A percentile compares a stretch with the other conserved stretches of the same genome.
Conservation (phyloP, 805 yeast genomes). For the Jamesozyma spencerorum region DNA sequence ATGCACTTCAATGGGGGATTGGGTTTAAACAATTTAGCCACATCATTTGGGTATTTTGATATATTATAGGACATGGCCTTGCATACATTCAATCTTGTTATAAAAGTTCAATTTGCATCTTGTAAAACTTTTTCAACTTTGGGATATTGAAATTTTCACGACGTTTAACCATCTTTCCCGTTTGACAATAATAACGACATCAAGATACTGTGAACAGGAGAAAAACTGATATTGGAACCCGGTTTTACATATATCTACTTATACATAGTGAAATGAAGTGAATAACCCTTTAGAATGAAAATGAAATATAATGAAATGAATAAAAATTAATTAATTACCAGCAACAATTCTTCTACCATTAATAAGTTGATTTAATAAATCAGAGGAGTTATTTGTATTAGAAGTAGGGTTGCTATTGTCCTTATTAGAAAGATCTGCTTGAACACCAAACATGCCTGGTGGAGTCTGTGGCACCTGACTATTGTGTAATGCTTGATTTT, state of each 20-base stretch:
- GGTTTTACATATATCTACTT: neutral
- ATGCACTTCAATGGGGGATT: conserved; percentile 45
- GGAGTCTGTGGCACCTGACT: conserved; percentile 45
- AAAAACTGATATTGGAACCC: too few relatives aligned
- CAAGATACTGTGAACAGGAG: too few relatives aligned
- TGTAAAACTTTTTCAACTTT: too few relatives aligned
- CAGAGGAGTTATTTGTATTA: conserved; percentile 53
- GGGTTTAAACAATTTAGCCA: conserved; percentile 38
- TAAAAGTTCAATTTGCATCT: too few relatives aligned
- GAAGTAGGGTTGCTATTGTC: conserved; percentile 5
- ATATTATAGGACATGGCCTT: conserved; percentile 17
- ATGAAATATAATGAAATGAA: neutral
- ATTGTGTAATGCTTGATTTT: conserved; percentile 18
- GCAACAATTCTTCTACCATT: conserved; percentile 54
- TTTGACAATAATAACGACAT: too few relatives aligned
- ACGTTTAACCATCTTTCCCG: too few relatives aligned
- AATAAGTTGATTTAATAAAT: conserved; percentile 74
- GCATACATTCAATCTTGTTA: too few relatives aligned
- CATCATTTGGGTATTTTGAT: conserved; percentile 34
- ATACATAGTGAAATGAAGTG: neutral
- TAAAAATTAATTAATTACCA: conserved; percentile 11
- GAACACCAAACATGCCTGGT: conserved; percentile 48
- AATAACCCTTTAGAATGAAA: neutral
- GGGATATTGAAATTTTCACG: too few relatives aligned
- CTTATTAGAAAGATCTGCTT: conserved; percentile 10